phyloP scores from a whole-genome alignment of 495 filamentous ascomycete genomes.

The Oidiodendron maius region DNA sequence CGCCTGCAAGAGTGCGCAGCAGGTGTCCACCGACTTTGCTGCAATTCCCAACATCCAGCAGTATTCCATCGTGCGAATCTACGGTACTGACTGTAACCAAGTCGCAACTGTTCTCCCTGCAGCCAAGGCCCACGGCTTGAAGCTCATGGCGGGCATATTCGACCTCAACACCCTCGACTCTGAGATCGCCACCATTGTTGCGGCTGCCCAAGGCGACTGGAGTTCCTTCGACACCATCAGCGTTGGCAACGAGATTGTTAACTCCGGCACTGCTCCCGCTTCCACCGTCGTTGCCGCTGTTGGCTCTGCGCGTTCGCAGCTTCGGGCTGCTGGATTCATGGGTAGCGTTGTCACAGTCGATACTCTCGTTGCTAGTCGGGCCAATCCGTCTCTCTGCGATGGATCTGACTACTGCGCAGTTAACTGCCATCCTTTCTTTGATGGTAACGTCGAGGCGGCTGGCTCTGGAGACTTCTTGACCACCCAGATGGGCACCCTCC shows the following conservation, averaged over 20 bases:
- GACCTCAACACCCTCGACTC: conserved; percentile 50
- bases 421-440: conserved; percentile 84
- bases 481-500: conserved; percentile 41
- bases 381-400: conserved; percentile 64
- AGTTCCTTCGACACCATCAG: conserved; percentile 59
- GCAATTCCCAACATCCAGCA: conserved; percentile 35
- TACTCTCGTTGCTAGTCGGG: conserved; percentile 59
- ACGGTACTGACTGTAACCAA: conserved; percentile 77
- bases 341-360: conserved; percentile 78
- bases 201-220: conserved; percentile 50
- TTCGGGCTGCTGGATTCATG: conserved; percentile 58
- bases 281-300: conserved; percentile 49
- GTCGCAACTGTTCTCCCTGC: conserved; percentile 52
- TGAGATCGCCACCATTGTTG: conserved; percentile 47
- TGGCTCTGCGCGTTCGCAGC: conserved; percentile 41
- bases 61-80: conserved; percentile 65
- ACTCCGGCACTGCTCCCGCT: conserved; percentile 48
- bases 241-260: conserved; percentile 79
- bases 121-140: conserved; percentile 50
- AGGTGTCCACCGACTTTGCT: conserved; percentile 59
- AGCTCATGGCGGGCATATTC: conserved; percentile 70
- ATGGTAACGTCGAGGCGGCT: conserved; percentile 47
- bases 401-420: conserved; percentile 72
- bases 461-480: conserved; percentile 61
- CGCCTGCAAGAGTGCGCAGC: conserved; percentile 57